Evolutionary conservation across 257 asterid genomes (phyloP).

Genomic region (Solanum chaucha): DNA sequence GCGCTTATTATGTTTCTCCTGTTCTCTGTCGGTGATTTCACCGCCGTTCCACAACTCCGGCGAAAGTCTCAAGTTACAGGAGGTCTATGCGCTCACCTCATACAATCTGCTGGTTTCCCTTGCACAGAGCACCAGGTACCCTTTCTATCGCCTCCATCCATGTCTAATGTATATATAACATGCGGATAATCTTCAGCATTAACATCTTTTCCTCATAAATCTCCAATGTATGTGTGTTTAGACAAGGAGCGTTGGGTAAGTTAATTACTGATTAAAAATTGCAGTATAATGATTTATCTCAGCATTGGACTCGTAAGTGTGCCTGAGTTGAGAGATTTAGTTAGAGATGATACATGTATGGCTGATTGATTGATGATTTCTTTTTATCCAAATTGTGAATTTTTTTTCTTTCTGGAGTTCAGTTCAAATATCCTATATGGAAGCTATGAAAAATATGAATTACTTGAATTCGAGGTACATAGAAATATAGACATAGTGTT

Average conservation of each 20-base stretch:
- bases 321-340: background rate
- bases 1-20: slow-evolving; percentile 10
- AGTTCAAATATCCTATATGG: background rate
- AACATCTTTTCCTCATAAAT: background rate
- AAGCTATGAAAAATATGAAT: background rate
- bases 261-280: background rate
- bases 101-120: slow-evolving; percentile 68
- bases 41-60: slow-evolving; percentile 23
- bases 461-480: background rate
- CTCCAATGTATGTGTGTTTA: background rate
- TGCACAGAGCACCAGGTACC: slow-evolving; percentile 78
- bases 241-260: background rate
- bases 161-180: background rate
- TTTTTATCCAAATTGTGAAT: background rate
- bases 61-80: slow-evolving; percentile 31
- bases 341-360: background rate
- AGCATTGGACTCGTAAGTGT: background rate
- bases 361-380: background rate
- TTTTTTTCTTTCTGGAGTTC: background rate
- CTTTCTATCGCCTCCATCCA: slow-evolving; percentile 1
- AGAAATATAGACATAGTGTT: background rate
- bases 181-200: background rate
- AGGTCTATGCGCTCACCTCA: slow-evolving; percentile 65
- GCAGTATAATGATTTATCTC: background rate
- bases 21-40: slow-evolving; percentile 19